Evolutionary conservation across 306 rosid genomes (phyloP), one percentile per base, ranked within the genome.

Genomic region (Hippophae tibetana): DNA sequence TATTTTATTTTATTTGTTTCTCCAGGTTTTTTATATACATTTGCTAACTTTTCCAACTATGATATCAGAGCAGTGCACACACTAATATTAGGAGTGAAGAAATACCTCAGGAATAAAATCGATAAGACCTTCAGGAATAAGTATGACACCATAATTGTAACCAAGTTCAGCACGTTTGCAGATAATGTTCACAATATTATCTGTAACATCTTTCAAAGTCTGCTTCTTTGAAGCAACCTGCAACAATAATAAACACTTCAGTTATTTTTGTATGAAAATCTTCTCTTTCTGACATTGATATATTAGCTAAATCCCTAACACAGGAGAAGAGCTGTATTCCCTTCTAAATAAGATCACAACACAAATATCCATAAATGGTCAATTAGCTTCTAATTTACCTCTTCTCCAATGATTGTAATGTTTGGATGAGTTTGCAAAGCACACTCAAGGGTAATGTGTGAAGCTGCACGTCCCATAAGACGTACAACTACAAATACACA

Each of bases 391-490:
- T 31, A 65, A 68, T 49, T n/a, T 67, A 89, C 97, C 89, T 89
- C 97, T 78, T 89, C 97, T 71, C 97, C 97, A 65, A 89, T 86
- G 43, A 89, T 78, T 27, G 95, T 81, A 60, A 89, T 57, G 75
- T 89, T 89, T 73, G 95, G 95, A 63, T 74, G 97, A 69, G 95
- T 89, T 78, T 85, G 85, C 60, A 89, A 77, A 68, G 97, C 97
- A 76, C 97, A 86, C 78, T 89, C 97, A 48, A 89, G 74, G 0
- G 92, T 89, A 66, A 89, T 89, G 75, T 89, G 95, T 56, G 97
- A 89, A 75, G 97, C 97, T 26, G 97, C 95, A 72, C 97, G 97
- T 54, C 97, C 97, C 97, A 89, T 89, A 67, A 89, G 95, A 72
- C 97, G 72, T 48, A 86, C 92, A 81, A 89, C 97, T 89, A 89